Base-by-base conservation (phyloP, 1,284 basidiomycete genomes). In the Sutorius eximius region DNA sequence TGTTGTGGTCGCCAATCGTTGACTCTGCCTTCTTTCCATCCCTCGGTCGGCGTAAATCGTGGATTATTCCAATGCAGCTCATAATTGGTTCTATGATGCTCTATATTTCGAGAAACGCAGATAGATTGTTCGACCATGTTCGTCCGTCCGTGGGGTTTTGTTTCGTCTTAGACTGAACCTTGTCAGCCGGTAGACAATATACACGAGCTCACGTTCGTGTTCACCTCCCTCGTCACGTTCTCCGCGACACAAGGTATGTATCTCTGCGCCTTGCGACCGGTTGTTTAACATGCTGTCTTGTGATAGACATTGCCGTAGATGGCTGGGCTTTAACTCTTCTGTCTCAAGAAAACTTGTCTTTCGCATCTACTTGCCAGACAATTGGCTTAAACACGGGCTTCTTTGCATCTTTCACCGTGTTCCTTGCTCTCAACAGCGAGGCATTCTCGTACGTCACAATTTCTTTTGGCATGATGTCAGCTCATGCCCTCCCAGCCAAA, bases 281-380 rank as follows among this genome's bases (percentile, higher is more conserved):
- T 41, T 49, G 42, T 30, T 57, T 63, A 12, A 61, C 27, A 20
- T 6, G 20, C 33, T 22, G 5, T 12, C 43, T 9, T 52, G 40
- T 44, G 51, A 30, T 59, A 92, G 96, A 99, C 71, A 98, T 98
- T 59, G 96, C 96, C 45, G 96, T 99, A 18, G 96, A 99, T 67
- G 96, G 91, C 40, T 99, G 97, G 97, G 97, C 97, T 9, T 81
- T 99, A 51, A 98, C 95, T 3, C 84, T 99, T 43, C 85, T 99
- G 51, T 98, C 96, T 2, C 87, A 94, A 59, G 95, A 96, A 60
- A 97, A 95, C 68, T 76, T 99, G 40, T 93, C 94, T 20, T 99
- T 97, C 68, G 97, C 97, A 7, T 96, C 93, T 27, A 99, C 96
- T 5, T 98, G 96, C 48, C 97, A 99, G 72, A 99, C 97, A 0